These are phyloP conservation scores for Suhomyces kilbournensis DNA, from an alignment of 805 yeast genomes.

Conservation along the genomic window DNA sequence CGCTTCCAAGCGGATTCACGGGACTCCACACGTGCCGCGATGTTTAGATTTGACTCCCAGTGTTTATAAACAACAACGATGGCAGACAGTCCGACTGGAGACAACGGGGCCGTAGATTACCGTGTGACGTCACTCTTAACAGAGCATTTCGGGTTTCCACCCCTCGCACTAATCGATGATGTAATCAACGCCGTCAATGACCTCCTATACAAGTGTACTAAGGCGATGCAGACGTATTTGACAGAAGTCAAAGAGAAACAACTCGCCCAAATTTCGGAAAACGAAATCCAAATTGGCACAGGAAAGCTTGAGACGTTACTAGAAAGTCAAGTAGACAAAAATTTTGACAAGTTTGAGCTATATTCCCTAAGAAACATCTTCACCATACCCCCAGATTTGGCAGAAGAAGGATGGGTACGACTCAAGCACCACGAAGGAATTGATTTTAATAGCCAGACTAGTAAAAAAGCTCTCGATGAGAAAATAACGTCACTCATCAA, in stretches of 20 bases:
- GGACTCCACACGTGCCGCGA: neutral
- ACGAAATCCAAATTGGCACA: slow-evolving; percentile 72
- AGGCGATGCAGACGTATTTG: slow-evolving; percentile 70
- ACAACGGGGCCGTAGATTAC: slow-evolving; percentile 17
- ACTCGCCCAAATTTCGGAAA: slow-evolving; percentile 19
- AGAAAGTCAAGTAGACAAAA: slow-evolving; percentile 72
- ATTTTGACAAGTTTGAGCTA: slow-evolving; percentile 82
- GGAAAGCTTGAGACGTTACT: slow-evolving; percentile 74
- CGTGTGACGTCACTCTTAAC: slow-evolving; percentile 52
- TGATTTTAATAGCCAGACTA: slow-evolving; percentile 13
- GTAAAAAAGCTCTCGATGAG: slow-evolving; percentile 22
- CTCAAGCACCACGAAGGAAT: slow-evolving; percentile 66
- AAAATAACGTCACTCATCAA: slow-evolving; percentile 31
- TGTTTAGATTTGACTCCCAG: neutral
- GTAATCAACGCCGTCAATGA: slow-evolving; percentile 85
- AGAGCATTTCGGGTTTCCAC: slow-evolving; percentile 84
- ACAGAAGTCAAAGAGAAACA: slow-evolving; percentile 16
- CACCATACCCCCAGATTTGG: slow-evolving; percentile 61
- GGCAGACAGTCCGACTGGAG: neutral
- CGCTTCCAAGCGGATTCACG: neutral
- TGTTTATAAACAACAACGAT: neutral
- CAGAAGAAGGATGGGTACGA: slow-evolving; percentile 63
- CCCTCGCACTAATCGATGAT: slow-evolving; percentile 79
- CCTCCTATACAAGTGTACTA: slow-evolving; percentile 76
- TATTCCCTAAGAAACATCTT: slow-evolving; percentile 77